phyloP scores from a whole-genome alignment of 2,329 filamentous ascomycete species.

The Cryphonectria parasitica region DNA sequence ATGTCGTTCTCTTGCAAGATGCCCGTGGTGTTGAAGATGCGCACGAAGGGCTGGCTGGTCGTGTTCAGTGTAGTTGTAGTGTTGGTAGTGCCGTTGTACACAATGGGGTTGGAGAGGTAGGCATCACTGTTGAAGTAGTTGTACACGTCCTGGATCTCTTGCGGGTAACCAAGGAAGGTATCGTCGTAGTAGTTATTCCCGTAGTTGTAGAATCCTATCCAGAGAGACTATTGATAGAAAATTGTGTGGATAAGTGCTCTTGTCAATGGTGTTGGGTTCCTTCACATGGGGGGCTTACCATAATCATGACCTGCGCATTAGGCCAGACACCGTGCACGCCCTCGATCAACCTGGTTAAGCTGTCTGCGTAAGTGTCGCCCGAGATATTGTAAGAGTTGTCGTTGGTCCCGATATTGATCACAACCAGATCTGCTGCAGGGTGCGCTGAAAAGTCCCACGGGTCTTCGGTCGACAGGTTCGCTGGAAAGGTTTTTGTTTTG shows the following conservation, averaged over 20 bases:
- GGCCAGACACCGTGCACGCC: conserved; percentile 52
- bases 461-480: conserved; percentile 43
- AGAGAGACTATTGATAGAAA: conserved; percentile 47
- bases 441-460: conserved; percentile 50
- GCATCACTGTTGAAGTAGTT: conserved; percentile 54
- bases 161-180: conserved; percentile 46
- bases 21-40: conserved; percentile 65
- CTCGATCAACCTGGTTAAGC: conserved; percentile 49
- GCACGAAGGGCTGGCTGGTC: conserved; percentile 52
- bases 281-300: conserved; percentile 38
- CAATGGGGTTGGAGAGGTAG: conserved; percentile 45
- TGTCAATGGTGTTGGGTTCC: conserved; percentile 24
- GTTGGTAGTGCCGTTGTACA: conserved; percentile 47
- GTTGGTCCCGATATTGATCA: conserved; percentile 53
- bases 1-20: conserved; percentile 67
- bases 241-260: conserved; percentile 20
- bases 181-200: conserved; percentile 55
- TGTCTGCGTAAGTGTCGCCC: conserved; percentile 43
- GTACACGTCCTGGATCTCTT: conserved; percentile 55
- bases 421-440: conserved; percentile 47
- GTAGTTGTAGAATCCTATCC: conserved; percentile 55
- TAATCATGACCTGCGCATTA: conserved; percentile 48
- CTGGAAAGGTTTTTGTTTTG: background rate
- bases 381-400: conserved; percentile 46
- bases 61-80: conserved; percentile 39